Evolutionary conservation across 2,329 filamentous ascomycete genomes (phyloP), one percentile per base, ranked within the genome.

Genomic region (Cercospora sojina): DNA sequence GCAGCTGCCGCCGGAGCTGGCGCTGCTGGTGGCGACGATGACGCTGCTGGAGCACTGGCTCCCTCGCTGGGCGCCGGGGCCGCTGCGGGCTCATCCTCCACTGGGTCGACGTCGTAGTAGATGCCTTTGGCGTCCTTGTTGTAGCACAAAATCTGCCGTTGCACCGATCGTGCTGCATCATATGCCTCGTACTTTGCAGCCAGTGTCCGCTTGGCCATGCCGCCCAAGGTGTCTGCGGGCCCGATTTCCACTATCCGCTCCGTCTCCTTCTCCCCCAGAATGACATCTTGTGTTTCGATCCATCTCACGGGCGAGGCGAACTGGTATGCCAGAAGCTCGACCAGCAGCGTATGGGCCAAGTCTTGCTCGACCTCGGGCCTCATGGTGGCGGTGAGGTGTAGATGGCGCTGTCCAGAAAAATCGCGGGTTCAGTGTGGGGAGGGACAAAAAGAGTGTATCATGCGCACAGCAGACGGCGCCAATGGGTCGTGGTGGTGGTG

Each of bases 261-360:
- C 59, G 95, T 96, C 61, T 89, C 91, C 83, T 96, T 95, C 81
- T 98, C 93, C 71, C 91, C 94, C 74, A 99, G 91, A 77, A 99
- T 95, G 75, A 99, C 95, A 94, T 99, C 95, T 83, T 99, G 95
- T 64, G 95, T 99, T 83, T 99, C 95, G 81, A 99, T 99, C 95
- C 95, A 99, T 89, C 95, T 90, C 75, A 99, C 95, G 59, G 95
- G 95, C 63, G 94, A 98, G 76, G 95, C 95, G 81, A 99, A 99
- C 80, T 99, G 95, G 83, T 98, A 99, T 84, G 95, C 95, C 74
- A 99, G 89, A 71, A 99, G 91, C 89, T 99, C 95, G 73, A 99
- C 92, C 79, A 99, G 91, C 82, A 99, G 88, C 74, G 94, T 98
- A 83, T 99, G 94, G 78, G 95, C 91, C 81, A 99, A 91, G 86